Evolutionary conservation across 2,329 filamentous ascomycete species (phyloP), one percentile per base, ranked within the genome.

Genomic region (Emmonsiellopsis sp.): DNA sequence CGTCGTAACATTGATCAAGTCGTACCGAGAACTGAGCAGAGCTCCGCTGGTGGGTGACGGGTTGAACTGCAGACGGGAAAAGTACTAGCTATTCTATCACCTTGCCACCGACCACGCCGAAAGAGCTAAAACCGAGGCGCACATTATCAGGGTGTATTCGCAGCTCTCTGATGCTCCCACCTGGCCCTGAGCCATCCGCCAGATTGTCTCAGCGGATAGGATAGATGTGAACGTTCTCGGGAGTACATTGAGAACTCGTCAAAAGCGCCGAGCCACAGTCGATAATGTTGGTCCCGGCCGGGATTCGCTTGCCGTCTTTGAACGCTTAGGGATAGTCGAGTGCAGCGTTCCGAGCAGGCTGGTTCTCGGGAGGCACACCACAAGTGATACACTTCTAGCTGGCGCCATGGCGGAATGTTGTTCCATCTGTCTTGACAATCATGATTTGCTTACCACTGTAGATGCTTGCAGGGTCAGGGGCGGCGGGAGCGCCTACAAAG

Each of bases 381-480:
- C 75, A 77, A 33, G 66, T 77, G 4, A 77, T 51, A 51, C 75
- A 77, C 56, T 74, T 77, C 73, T 74, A 78, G 0, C 68, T 48
- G 55, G 76, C 72, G 0, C 75, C 74, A 49, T 73, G 75, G 1
- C 63, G 46, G 43, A 77, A 77, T 0, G 53, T 65, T 2, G 61
- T 69, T 1, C 66, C 68, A 52, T 77, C 70, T 0, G 68, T 56
- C 56, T 74, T 76, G 57, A 76, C 62, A 5, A 77, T 55, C 37
- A 77, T 66, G 3, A 76, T 48, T 44, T 77, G 73, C 8, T 60
- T 55, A 2, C 73, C 74, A 1, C 51, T 58, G 56, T 72, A 77
- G 45, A 75, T 70, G 55, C 71, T 74, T 5, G 65, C 65, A 0
- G 70, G 61, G 54, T 74, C 63, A 1, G 70, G 71, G 4, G 64